Percentiles rank a stretch among this genome's conserved stretches.
These are phyloP conservation scores for Fusarium agapanthi DNA, from an alignment of 2,329 filamentous ascomycete species.

Conservation along the genomic window DNA sequence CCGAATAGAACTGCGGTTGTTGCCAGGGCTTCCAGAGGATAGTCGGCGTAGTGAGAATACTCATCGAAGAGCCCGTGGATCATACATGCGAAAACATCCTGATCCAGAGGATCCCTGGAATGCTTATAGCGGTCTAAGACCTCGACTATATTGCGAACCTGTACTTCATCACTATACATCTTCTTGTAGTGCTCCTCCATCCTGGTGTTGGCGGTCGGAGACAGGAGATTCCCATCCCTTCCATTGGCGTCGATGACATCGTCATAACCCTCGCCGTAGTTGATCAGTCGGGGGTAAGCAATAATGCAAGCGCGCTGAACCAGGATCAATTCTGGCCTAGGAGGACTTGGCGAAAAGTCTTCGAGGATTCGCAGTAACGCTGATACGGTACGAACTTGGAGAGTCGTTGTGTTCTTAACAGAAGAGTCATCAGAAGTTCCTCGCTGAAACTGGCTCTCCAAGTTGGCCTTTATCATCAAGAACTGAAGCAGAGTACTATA, in stretches of 20 bases:
- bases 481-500: constrained; percentile 80
- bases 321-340: constrained; percentile 74
- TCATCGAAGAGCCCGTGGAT: constrained; percentile 98
- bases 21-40: constrained; percentile 93
- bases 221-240: constrained; percentile 80
- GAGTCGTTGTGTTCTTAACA: constrained; percentile 72
- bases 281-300: constrained; percentile 92
- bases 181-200: constrained; percentile 99
- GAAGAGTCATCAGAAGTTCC: constrained; percentile 64
- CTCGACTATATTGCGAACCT: constrained; percentile 85
- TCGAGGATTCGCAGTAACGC: constrained; percentile 82
- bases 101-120: constrained; percentile 83
- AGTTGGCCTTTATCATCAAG: constrained; percentile 81
- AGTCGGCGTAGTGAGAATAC: constrained; percentile 93
- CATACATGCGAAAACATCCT: constrained; percentile 98
- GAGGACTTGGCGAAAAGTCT: constrained; percentile 68
- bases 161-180: constrained; percentile 93
- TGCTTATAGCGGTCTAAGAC: constrained; percentile 87
- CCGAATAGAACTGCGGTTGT: constrained; percentile 97
- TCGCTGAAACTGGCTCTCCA: constrained; percentile 80
- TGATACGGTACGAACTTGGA: constrained; percentile 86
- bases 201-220: constrained; percentile 80
- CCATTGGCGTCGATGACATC: constrained; percentile 90
- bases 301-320: constrained; percentile 91
- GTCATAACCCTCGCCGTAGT: constrained; percentile 92